Conservation (phyloP, 331 rosid genomes). For the Quercus phellos region DNA sequence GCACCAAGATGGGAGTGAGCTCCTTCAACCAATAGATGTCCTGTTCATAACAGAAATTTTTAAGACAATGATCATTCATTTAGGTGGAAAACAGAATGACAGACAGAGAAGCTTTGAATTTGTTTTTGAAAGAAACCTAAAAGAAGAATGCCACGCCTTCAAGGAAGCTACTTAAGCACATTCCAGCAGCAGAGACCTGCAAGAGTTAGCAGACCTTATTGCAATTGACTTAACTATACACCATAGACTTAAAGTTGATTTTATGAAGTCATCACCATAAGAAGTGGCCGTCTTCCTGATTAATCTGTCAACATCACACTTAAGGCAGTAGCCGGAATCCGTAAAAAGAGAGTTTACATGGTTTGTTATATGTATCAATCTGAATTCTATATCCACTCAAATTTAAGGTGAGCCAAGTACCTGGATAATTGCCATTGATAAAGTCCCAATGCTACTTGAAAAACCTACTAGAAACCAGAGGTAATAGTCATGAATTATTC, state of each 20-base stretch:
- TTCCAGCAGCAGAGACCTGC: slow-evolving; percentile 72
- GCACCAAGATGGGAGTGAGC: too few relatives aligned
- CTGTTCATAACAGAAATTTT: neutral
- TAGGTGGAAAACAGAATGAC: neutral
- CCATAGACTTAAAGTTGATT: neutral
- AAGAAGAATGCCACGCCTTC: slow-evolving; percentile 57
- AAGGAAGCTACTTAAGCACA: slow-evolving; percentile 58
- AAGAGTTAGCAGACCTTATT: slow-evolving; percentile 10
- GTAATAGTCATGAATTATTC: neutral
- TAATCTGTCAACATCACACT: slow-evolving; percentile 65
- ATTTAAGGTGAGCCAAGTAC: too few relatives aligned
- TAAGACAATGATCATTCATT: neutral
- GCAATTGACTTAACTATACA: neutral
- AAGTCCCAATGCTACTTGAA: too few relatives aligned
- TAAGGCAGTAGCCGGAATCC: slow-evolving; percentile 62
- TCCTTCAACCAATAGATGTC: too few relatives aligned
- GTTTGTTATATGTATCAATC: neutral
- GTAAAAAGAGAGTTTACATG: neutral
- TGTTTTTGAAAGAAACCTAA: slow-evolving; percentile 41
- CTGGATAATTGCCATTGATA: too few relatives aligned
- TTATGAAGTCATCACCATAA: slow-evolving; percentile 39
- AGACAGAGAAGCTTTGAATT: neutral
- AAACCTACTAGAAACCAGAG: slow-evolving; percentile 43
- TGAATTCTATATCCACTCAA: too few relatives aligned
- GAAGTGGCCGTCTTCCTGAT: slow-evolving; percentile 79